Evolutionary conservation across 2,329 filamentous ascomycete genomes (phyloP).

Genomic region (Scolecobasidium constrictum): DNA sequence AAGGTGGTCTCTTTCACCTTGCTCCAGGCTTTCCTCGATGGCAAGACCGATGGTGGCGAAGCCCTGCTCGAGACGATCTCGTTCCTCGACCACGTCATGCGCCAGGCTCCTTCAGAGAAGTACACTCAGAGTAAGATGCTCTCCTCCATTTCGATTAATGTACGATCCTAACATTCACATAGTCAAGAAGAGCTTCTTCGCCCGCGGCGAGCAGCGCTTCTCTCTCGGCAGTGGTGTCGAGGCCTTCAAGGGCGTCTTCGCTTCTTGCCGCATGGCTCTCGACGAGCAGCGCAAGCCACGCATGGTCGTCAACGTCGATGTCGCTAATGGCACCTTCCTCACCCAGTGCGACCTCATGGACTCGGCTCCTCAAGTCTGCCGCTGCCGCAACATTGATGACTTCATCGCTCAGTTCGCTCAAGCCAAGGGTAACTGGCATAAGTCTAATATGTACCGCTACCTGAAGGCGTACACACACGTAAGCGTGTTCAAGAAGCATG

Average conservation of each 20-base stretch:
- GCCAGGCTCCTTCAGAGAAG: slow-evolving; percentile 60
- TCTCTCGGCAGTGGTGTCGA: slow-evolving; percentile 57
- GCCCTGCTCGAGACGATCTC: slow-evolving; percentile 68
- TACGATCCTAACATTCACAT: not conserved
- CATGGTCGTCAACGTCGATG: slow-evolving; percentile 78
- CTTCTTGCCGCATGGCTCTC: slow-evolving; percentile 68
- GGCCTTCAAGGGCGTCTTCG: slow-evolving; percentile 82
- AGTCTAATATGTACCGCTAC: slow-evolving; percentile 2
- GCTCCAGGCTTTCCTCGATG: slow-evolving; percentile 56
- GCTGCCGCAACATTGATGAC: not conserved
- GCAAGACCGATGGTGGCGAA: slow-evolving; percentile 34
- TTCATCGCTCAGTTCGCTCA: not conserved
- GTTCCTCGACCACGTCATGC: slow-evolving; percentile 82
- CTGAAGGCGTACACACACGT: slow-evolving; percentile 7
- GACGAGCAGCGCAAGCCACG: slow-evolving; percentile 34
- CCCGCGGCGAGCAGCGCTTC: slow-evolving; percentile 32
- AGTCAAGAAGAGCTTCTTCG: slow-evolving; percentile 82
- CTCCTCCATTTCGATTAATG: no score
- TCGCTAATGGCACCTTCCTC: slow-evolving; percentile 86
- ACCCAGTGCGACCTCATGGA: slow-evolving; percentile 2
- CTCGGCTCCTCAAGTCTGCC: slow-evolving; percentile 1
- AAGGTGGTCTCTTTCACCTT: slow-evolving; percentile 57
- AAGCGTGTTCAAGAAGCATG: slow-evolving; percentile 7
- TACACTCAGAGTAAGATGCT: slow-evolving; percentile 56
- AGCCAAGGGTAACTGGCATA: slow-evolving; percentile 3